Conservation (phyloP, 1,284 basidiomycete species). For the Malassezia sp. region DNA sequence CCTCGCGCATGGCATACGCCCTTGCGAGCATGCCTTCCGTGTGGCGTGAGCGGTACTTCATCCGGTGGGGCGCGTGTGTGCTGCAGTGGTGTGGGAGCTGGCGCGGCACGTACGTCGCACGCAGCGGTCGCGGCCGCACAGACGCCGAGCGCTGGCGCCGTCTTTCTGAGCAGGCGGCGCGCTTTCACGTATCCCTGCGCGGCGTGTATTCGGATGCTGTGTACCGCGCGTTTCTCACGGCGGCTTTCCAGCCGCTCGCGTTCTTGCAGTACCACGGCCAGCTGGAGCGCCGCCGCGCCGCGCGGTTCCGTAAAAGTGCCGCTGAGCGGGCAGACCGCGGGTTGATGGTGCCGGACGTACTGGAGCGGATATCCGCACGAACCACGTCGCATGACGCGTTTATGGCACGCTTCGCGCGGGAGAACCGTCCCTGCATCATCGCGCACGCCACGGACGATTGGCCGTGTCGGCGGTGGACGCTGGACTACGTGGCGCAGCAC, state of each 20-base stretch:
- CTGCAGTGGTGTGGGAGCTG: slow-evolving; percentile 36
- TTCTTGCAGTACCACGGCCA: not conserved
- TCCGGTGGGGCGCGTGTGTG: slow-evolving; percentile 21
- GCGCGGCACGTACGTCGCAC: slow-evolving; percentile 31
- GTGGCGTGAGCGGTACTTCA: slow-evolving; percentile 31
- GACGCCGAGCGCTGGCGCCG: too few species aligned
- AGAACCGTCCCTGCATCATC: slow-evolving; percentile 28
- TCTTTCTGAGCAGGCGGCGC: slow-evolving; percentile 1
- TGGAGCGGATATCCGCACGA: slow-evolving; percentile 21
- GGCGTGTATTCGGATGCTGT: slow-evolving; percentile 25
- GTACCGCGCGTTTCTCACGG: slow-evolving; percentile 33
- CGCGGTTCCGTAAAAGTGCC: not conserved
- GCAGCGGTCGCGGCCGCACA: too few species aligned
- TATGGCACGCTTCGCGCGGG: slow-evolving; percentile 18
- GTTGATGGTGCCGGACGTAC: slow-evolving; percentile 17
- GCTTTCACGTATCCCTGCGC: slow-evolving; percentile 8
- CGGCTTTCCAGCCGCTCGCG: slow-evolving; percentile 18
- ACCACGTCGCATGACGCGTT: slow-evolving; percentile 16
- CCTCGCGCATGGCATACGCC: slow-evolving; percentile 25
- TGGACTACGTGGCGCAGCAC: slow-evolving; percentile 21
- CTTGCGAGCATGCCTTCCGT: slow-evolving; percentile 23
- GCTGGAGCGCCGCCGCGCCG: not conserved
- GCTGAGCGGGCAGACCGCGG: too few species aligned
- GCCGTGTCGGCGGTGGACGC: slow-evolving; percentile 29
- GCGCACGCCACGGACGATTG: slow-evolving; percentile 32